phyloP scores from a whole-genome alignment of 2,329 filamentous ascomycete species.

The Plectosphaerella sp. region DNA sequence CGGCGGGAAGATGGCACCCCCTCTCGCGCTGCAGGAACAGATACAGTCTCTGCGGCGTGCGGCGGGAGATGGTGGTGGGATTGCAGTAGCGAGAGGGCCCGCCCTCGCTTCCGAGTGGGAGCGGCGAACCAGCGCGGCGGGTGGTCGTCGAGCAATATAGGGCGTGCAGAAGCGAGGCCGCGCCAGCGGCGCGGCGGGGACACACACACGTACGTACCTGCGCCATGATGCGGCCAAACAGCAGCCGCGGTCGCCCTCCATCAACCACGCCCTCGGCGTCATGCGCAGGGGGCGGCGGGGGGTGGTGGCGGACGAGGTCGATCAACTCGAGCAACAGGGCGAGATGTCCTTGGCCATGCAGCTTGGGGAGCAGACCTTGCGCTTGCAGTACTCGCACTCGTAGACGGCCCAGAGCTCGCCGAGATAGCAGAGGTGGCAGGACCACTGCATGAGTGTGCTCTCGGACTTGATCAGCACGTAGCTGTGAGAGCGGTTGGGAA shows the following conservation, averaged over 20 bases:
- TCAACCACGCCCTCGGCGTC: not conserved
- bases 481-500: slow-evolving; percentile 42
- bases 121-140: not conserved
- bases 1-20: no score
- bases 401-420: slow-evolving; percentile 66
- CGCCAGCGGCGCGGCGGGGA: not conserved
- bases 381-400: slow-evolving; percentile 64
- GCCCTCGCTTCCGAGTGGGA: not conserved
- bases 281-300: no score
- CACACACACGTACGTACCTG: not conserved
- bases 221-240: not conserved
- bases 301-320: slow-evolving; percentile 1
- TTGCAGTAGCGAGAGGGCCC: not conserved
- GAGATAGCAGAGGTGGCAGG: slow-evolving; percentile 59
- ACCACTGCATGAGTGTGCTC: slow-evolving; percentile 61
- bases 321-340: slow-evolving; percentile 1
- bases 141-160: not conserved
- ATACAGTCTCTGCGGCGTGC: no score
- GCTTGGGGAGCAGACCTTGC: slow-evolving; percentile 48
- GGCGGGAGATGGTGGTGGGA: not conserved
- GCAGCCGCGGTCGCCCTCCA: not conserved
- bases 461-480: slow-evolving; percentile 66
- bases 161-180: not conserved
- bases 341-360: no score
- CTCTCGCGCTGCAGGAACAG: not conserved